phyloP scores from a whole-genome alignment of 192 early-diverging fungal genomes.

The Gamsiella multidivaricata region DNA sequence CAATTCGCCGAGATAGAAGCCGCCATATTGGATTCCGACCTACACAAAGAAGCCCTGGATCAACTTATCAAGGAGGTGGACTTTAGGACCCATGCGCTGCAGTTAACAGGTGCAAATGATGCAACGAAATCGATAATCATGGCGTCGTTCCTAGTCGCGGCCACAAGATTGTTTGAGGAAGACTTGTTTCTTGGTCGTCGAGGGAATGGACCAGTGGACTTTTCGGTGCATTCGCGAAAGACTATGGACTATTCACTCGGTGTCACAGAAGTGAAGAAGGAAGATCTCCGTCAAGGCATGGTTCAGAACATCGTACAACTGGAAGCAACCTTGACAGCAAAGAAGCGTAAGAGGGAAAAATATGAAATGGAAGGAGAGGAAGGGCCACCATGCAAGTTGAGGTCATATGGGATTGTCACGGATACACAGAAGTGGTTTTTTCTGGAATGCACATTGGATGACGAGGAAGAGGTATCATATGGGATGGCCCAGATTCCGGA shows the following conservation, averaged over 20 bases:
- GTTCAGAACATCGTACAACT: conserved; percentile 32
- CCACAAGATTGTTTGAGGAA: conserved; percentile 14
- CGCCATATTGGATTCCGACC: background rate
- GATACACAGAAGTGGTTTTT: conserved; percentile 4
- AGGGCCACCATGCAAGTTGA: background rate
- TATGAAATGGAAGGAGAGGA: conserved; percentile 14
- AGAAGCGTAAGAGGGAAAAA: conserved; percentile 14
- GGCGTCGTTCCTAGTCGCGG: conserved; percentile 8
- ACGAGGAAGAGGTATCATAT: conserved; percentile 1
- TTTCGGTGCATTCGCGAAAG: conserved; percentile 16
- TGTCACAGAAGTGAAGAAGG: conserved; percentile 35
- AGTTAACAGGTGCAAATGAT: background rate
- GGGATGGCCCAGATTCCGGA: conserved; percentile 12
- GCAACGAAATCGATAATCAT: conserved; percentile 19
- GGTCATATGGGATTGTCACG: conserved; percentile 20
- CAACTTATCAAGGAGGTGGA: conserved; percentile 12
- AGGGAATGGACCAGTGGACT: conserved; percentile 23
- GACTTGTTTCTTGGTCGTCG: conserved; percentile 11
- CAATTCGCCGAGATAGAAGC: conserved; percentile 8
- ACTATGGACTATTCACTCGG: background rate
- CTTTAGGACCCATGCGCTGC: background rate
- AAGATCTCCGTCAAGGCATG: conserved; percentile 12
- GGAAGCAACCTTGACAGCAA: conserved; percentile 20
- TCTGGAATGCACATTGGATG: conserved; percentile 13
- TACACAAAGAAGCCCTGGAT: background rate